These are phyloP conservation scores for Aspergillus sp. DNA, from an alignment of 2,329 filamentous ascomycete species.

Conservation along the genomic window DNA sequence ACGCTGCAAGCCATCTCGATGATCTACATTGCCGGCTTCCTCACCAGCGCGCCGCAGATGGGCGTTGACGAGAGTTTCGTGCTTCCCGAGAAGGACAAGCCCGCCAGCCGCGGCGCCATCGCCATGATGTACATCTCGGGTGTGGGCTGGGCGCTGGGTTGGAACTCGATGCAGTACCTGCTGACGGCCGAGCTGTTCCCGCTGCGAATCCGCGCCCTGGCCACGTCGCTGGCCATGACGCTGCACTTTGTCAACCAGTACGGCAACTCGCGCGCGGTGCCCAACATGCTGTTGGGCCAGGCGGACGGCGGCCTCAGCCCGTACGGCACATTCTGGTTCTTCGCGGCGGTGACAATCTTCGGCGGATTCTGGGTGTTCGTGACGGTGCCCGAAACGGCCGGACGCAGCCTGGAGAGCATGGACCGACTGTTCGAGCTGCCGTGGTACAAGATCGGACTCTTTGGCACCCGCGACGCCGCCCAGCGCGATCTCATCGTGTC, in stretches of 20 bases:
- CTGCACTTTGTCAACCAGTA: slow-evolving; percentile 79
- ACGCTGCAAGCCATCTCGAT: slow-evolving; percentile 60
- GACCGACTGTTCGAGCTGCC: slow-evolving; percentile 69
- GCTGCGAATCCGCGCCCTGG: slow-evolving; percentile 68
- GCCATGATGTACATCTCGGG: slow-evolving; percentile 72
- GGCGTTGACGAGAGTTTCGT: slow-evolving; percentile 49
- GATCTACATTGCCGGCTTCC: slow-evolving; percentile 62
- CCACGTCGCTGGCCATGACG: slow-evolving; percentile 72
- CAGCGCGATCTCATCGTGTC: slow-evolving; percentile 24
- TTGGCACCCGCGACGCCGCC: slow-evolving; percentile 33
- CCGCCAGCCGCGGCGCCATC: slow-evolving; percentile 62
- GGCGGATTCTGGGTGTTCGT: slow-evolving; percentile 71
- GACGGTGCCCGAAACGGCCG: slow-evolving; percentile 70
- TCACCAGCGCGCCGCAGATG: slow-evolving; percentile 61
- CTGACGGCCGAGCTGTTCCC: slow-evolving; percentile 77
- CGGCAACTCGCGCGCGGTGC: slow-evolving; percentile 72
- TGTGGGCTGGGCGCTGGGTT: slow-evolving; percentile 68
- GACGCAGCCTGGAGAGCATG: slow-evolving; percentile 59
- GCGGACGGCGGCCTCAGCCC: slow-evolving; percentile 44
- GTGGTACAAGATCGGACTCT: slow-evolving; percentile 70
- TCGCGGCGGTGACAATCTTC: slow-evolving; percentile 65
- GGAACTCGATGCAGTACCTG: slow-evolving; percentile 77
- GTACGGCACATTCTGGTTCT: slow-evolving; percentile 76
- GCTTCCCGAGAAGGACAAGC: slow-evolving; percentile 51
- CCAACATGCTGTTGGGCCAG: slow-evolving; percentile 65